Percentiles rank a stretch among this genome's conserved stretches.
phyloP scores from a whole-genome alignment of 2,329 filamentous ascomycete genomes.

The Exophiala lecanii-corni region DNA sequence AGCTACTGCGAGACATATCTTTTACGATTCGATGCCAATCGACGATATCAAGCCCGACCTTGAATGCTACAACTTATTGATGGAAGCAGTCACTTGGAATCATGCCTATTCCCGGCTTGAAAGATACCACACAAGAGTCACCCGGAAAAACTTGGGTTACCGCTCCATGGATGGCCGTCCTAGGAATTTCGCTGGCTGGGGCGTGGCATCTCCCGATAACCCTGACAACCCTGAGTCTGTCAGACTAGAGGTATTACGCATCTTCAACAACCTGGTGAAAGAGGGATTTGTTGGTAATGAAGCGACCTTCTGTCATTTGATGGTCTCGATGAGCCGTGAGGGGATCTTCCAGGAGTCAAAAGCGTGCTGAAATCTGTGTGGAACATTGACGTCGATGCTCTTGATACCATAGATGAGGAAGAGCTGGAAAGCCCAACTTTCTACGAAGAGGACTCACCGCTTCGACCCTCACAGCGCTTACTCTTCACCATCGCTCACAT shows the following conservation, averaged over 20 bases:
- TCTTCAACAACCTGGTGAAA: conserved; percentile 48
- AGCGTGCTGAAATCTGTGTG: conserved; percentile 50
- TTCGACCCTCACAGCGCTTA: conserved; percentile 56
- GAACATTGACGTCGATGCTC: conserved; percentile 47
- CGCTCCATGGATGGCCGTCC: conserved; percentile 23
- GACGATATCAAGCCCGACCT: conserved; percentile 41
- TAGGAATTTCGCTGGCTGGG: conserved; percentile 24
- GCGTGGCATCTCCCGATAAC: conserved; percentile 16
- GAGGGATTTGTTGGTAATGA: conserved; percentile 43
- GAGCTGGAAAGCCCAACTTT: conserved; percentile 33
- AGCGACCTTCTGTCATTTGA: conserved; percentile 50
- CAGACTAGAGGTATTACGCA: conserved; percentile 29
- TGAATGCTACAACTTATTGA: conserved; percentile 52
- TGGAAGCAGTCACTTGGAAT: conserved; percentile 49
- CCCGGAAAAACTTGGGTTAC: conserved; percentile 25
- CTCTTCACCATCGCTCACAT: conserved; percentile 64
- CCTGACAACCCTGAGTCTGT: conserved; percentile 14
- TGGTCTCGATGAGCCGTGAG: conserved; percentile 50
- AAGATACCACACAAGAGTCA: conserved; percentile 36
- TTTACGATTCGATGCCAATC: conserved; percentile 39
- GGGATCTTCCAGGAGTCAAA: conserved; percentile 44
- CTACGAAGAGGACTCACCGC: conserved; percentile 47
- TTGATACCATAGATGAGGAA: conserved; percentile 34
- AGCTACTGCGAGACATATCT: conserved; percentile 42
- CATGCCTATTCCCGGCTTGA: conserved; percentile 36